These are phyloP conservation scores for Hemerocallis citrina DNA, from an alignment of 106 monocot species.

Conservation along the genomic window DNA sequence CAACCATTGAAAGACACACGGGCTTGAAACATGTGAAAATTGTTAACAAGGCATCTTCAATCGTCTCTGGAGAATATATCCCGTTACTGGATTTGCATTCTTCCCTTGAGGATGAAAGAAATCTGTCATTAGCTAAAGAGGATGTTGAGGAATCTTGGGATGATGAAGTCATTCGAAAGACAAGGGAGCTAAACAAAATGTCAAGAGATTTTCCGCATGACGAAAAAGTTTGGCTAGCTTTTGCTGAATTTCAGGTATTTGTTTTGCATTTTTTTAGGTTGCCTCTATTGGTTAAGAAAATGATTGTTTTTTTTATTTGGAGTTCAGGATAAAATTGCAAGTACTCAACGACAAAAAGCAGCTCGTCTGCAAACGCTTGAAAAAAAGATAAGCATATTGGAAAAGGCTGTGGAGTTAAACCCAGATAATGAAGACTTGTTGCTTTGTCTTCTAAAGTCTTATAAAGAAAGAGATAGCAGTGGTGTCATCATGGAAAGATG, in stretches of 20 bases:
- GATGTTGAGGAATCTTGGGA: slow-evolving; percentile 89
- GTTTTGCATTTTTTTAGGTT: neutral
- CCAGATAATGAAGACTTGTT: slow-evolving; percentile 72
- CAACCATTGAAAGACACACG: slow-evolving; percentile 55
- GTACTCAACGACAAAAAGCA: slow-evolving; percentile 68
- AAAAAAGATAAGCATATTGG: slow-evolving; percentile 92
- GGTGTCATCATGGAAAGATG: slow-evolving; percentile 53
- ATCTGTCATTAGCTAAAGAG: slow-evolving; percentile 5
- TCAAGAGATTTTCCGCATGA: slow-evolving; percentile 80
- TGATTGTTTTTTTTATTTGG: neutral
- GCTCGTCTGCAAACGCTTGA: slow-evolving; percentile 84
- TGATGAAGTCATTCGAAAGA: slow-evolving; percentile 70
- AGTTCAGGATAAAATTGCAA: slow-evolving; percentile 78
- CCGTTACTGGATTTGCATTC: slow-evolving; percentile 29
- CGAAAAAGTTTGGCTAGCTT: slow-evolving; percentile 80
- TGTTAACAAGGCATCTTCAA: slow-evolving; percentile 16
- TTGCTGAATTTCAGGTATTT: slow-evolving; percentile 94
- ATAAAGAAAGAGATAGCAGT: slow-evolving; percentile 57
- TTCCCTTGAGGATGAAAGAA: slow-evolving; percentile 17
- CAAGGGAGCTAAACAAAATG: slow-evolving; percentile 84
- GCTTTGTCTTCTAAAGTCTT: slow-evolving; percentile 71
- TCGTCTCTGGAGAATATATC: slow-evolving; percentile 46
- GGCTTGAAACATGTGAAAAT: slow-evolving; percentile 68
- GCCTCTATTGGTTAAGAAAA: neutral
- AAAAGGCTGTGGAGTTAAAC: slow-evolving; percentile 89